Evolutionary conservation across 1,284 basidiomycete species (phyloP), one percentile per base, ranked within the genome.

Genomic region (Ceratobasidium sp.): DNA sequence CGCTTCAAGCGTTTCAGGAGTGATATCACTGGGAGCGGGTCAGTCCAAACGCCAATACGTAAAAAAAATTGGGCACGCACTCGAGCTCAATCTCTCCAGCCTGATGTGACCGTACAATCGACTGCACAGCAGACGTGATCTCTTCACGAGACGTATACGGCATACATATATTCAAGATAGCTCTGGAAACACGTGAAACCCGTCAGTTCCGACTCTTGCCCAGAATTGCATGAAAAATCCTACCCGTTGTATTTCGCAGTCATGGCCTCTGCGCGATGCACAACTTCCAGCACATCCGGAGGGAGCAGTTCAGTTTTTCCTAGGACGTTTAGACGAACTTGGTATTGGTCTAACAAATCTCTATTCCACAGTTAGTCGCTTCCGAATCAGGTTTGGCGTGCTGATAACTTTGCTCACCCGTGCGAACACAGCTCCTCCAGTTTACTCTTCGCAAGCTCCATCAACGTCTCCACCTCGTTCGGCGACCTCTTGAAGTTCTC

Each of bases 141-240:
- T 99, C 98, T 83, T 99, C 95, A 56, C 93, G 89, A 2, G 96
- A 94, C 0, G 95, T 90, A 83, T 99, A 99, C 0, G 98, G 94
- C 87, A 97, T 96, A 85, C 96, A 97, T 15, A 99, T 87, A 82
- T 99, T 99, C 61, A 99, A 88, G 48, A 97, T 93, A 0, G 95
- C 93, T 54, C 96, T 97, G 64, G n/a, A 44, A 13, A 20, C 33
- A 20, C 68, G 10, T 50, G 23, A 33, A 13, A 44, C 3, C 40
- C 26, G 59, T 62, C 20, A 62, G 54, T 65, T 40, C 40, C 40
- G 10, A 5, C 23, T 48, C 17, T n/a, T 0, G 26, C 17, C 64
- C 33, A 33, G 56, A 12, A 54, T 78, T 9, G 56, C 74, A 42
- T 50, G 12, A 67, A 40, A 40, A 62, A 83, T 88, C 69, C 79